phyloP scores from a whole-genome alignment of 305 asterid genomes.

The Solanum chacoense region DNA sequence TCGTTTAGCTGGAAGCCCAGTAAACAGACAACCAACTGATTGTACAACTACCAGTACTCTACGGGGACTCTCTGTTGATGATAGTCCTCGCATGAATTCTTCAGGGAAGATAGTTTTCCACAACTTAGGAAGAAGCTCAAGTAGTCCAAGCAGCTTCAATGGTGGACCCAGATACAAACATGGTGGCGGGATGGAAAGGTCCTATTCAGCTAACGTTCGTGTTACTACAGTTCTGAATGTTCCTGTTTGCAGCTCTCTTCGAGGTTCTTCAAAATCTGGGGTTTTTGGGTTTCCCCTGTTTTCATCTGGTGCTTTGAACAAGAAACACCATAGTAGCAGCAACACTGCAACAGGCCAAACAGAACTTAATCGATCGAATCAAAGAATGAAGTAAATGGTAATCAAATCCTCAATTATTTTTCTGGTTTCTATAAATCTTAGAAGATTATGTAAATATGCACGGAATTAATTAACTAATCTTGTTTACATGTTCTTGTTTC shows the following conservation, averaged over 20 bases:
- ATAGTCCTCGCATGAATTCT: constrained; percentile 88
- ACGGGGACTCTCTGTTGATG: constrained; percentile 37
- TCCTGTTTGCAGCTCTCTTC: constrained; percentile 63
- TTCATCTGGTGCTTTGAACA: constrained; percentile 25
- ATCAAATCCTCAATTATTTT: not conserved
- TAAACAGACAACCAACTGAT: constrained; percentile 15
- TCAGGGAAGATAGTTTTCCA: constrained; percentile 82
- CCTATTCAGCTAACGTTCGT: constrained; percentile 86
- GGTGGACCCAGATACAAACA: constrained; percentile 42
- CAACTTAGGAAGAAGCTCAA: constrained; percentile 71
- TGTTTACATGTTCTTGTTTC: not conserved
- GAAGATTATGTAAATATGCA: not conserved
- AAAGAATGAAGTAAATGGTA: not conserved
- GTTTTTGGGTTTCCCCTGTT: constrained; percentile 65
- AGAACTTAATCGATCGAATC: not conserved
- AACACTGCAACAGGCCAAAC: not conserved
- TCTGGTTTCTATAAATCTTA: not conserved
- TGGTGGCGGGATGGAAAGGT: constrained; percentile 66
- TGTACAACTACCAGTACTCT: not conserved
- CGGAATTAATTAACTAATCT: not conserved
- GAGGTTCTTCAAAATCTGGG: constrained; percentile 57
- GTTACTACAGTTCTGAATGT: constrained; percentile 83
- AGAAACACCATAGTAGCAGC: constrained; percentile 5
- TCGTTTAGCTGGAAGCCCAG: constrained; percentile 12
- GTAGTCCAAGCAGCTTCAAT: constrained; percentile 73